Percentiles rank a stretch among this genome's conserved stretches.
phyloP scores from a whole-genome alignment of 2,329 filamentous ascomycete species.

The Scedosporium aurantiacum region DNA sequence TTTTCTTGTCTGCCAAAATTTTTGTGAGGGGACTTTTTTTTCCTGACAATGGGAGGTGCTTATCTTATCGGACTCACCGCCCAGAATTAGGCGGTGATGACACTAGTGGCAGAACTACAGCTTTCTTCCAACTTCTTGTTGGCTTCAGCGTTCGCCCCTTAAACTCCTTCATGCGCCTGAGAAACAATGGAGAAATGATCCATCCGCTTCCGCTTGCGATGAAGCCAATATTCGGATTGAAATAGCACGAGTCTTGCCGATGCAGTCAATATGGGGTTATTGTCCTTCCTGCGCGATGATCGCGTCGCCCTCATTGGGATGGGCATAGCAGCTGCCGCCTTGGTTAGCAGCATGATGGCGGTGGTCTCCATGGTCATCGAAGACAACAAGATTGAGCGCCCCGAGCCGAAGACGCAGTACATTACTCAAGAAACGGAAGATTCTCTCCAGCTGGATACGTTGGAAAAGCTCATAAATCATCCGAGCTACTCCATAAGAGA shows the following conservation, averaged over 20 bases:
- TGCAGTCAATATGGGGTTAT: slow-evolving; percentile 1
- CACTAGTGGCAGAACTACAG: background rate
- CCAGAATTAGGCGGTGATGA: background rate
- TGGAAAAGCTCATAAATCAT: slow-evolving; percentile 56
- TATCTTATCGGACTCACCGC: slow-evolving; percentile 16
- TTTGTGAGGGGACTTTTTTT: slow-evolving; percentile 12
- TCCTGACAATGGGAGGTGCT: slow-evolving; percentile 3
- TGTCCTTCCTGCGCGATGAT: slow-evolving; percentile 32
- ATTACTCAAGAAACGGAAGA: slow-evolving; percentile 69
- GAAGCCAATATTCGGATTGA: background rate
- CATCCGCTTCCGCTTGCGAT: background rate
- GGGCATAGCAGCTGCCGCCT: slow-evolving; percentile 45
- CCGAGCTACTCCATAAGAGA: slow-evolving; percentile 64
- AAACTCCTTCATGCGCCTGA: slow-evolving; percentile 1
- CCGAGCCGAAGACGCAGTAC: slow-evolving; percentile 57
- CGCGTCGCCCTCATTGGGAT: slow-evolving; percentile 41
- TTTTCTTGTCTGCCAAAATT: slow-evolving; percentile 10
- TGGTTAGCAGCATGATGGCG: slow-evolving; percentile 45
- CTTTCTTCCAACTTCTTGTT: no score
- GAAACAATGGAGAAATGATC: background rate
- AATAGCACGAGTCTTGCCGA: background rate
- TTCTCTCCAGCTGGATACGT: slow-evolving; percentile 52
- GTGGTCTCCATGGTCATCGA: slow-evolving; percentile 50
- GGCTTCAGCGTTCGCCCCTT: slow-evolving; percentile 4
- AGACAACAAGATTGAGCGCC: slow-evolving; percentile 54